A percentile compares a stretch with the other conserved stretches of the same genome.
These are phyloP conservation scores for Fusarium acutatum DNA, from an alignment of 2,329 filamentous ascomycete species.

Conservation along the genomic window DNA sequence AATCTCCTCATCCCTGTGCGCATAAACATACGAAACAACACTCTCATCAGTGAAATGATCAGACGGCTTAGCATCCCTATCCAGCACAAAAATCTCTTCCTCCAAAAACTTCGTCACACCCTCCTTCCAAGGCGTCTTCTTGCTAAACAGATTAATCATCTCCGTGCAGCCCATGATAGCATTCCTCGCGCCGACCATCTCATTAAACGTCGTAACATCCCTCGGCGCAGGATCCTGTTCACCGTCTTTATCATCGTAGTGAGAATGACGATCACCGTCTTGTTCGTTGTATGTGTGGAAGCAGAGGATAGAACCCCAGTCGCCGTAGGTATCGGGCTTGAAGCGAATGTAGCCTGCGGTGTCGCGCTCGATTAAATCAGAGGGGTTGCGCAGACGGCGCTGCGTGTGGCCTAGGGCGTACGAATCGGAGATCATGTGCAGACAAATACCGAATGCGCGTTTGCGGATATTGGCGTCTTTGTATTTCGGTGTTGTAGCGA, in stretches of 20 bases:
- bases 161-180: constrained; percentile 1
- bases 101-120: constrained; percentile 11
- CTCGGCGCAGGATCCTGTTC: constrained; percentile 2
- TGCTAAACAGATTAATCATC: constrained; percentile 8
- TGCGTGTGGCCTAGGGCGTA: constrained; percentile 27
- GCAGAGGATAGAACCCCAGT: constrained; percentile 16
- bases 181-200: constrained; percentile 14
- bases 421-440: constrained; percentile 26
- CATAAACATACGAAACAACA: constrained; percentile 2
- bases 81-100: constrained; percentile 11
- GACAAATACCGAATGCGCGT: constrained; percentile 21
- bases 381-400: constrained; percentile 7
- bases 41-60: constrained; percentile 21
- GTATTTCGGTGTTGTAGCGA: constrained; percentile 24
- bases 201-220: constrained; percentile 15
- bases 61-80: not conserved
- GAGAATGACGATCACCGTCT: constrained; percentile 8
- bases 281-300: constrained; percentile 22
- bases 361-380: constrained; percentile 6
- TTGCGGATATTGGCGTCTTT: not conserved
- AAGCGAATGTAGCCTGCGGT: constrained; percentile 18
- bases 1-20: not conserved
- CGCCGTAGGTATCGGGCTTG: constrained; percentile 5
- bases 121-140: constrained; percentile 13
- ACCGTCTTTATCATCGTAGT: constrained; percentile 17